phyloP scores from a whole-genome alignment of 805 yeast species.

The Candida gorgasii region DNA sequence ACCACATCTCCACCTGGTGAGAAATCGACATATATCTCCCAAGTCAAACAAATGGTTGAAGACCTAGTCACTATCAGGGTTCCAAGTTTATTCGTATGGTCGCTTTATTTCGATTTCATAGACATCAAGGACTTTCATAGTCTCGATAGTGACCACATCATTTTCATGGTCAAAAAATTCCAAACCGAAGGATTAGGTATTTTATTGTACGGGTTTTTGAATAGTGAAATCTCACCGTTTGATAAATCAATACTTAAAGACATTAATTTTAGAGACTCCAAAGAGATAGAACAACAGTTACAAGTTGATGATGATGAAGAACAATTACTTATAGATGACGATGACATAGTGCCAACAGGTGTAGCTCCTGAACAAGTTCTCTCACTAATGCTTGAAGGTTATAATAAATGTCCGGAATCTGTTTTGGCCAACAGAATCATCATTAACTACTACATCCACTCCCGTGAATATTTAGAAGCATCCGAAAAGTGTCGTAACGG shows the following conservation, averaged over 20 bases:
- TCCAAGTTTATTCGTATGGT: constrained; percentile 68
- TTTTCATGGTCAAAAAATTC: constrained; percentile 57
- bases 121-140: constrained; percentile 55
- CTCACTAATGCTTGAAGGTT: constrained; percentile 52
- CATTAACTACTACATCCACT: constrained; percentile 57
- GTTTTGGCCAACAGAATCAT: constrained; percentile 67
- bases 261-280: constrained; percentile 9
- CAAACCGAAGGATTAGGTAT: constrained; percentile 62
- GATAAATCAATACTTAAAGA: constrained; percentile 31
- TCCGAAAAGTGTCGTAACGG: constrained; percentile 62
- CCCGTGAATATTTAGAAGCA: constrained; percentile 64
- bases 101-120: constrained; percentile 67
- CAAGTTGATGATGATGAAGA: constrained; percentile 15
- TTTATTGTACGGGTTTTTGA: constrained; percentile 59
- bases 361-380: constrained; percentile 53
- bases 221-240: constrained; percentile 71
- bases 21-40: constrained; percentile 26
- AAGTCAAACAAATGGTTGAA: constrained; percentile 57
- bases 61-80: constrained; percentile 74
- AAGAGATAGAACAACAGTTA: no score
- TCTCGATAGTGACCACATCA: constrained; percentile 45
- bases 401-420: constrained; percentile 38
- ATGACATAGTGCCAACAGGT: constrained; percentile 10
- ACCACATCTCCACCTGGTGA: constrained; percentile 53
- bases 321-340: constrained; percentile 12